Evolutionary conservation across 805 yeast genomes (phyloP), one percentile per base, ranked within the genome.

Genomic region (Starmerella etchellsii): DNA sequence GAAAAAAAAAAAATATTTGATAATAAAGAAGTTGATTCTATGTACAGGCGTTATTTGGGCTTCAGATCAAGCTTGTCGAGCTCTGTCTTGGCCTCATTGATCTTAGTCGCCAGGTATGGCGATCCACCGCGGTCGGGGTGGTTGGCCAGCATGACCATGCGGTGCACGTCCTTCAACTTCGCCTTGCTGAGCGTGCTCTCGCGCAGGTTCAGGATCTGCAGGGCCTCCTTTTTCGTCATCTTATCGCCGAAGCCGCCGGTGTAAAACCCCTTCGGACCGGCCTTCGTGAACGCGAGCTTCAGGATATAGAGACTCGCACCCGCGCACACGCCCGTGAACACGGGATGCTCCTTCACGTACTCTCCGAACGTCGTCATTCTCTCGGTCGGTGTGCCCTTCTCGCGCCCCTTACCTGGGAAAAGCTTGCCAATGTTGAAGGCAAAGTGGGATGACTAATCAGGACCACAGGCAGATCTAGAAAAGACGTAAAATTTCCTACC

Each of bases 111-210:
- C 47, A 83, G 53, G 49, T 70, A 80, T 16, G 83, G 75, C 34
- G 87, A 78, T 2, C 95, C 95, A 3, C 94, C 94, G 52, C 79
- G 74, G 59, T 83, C 95, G 1, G 95, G 94, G 57, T 83, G 95
- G 58, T 83, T 83, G 11, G 73, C 64, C 61, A 83, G 64, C 94
- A 83, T 84, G 56, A 79, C 69, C 45, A 64, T 65, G 54, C 94
- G 69, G 57, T 84, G 94, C 42, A 76, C 74, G 45, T 72, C 76
- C 59, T 78, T 78, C 50, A 88, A 54, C 42, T 62, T 64, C 29
- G 57, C 40, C 42, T 55, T 50, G 5, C 64, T 59, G 26, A 66
- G 51, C 7, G 62, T 54, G 28, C 62, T 51, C 39, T 65, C 69
- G 22, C 64, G 49, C 53, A 85, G 65, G 54, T 79, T 81, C 52